phyloP scores from a whole-genome alignment of 2,329 filamentous ascomycete species.

The Fusarium drepaniforme region DNA sequence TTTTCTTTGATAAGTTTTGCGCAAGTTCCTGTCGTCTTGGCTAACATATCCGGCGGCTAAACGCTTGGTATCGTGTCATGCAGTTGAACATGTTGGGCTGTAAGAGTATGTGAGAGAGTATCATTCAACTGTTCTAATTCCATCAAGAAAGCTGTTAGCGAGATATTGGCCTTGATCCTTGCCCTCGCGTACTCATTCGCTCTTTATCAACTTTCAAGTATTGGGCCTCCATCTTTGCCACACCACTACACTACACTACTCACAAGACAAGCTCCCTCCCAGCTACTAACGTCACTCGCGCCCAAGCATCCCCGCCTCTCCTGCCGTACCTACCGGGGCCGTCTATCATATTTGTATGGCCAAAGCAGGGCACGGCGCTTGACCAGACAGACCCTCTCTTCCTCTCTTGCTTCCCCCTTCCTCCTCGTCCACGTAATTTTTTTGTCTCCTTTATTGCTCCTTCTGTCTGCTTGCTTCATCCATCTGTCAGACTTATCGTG shows the following conservation, averaged over 20 bases:
- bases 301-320: neutral
- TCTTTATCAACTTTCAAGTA: neutral
- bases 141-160: neutral
- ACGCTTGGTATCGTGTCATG: neutral
- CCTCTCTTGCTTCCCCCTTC: slow-evolving; percentile 1
- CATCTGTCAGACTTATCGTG: neutral
- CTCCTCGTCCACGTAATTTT: slow-evolving; percentile 2
- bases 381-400: slow-evolving; percentile 26
- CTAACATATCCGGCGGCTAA: slow-evolving; percentile 14
- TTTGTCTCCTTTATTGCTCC: slow-evolving; percentile 5
- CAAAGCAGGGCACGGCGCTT: slow-evolving; percentile 24
- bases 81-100: neutral
- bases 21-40: neutral
- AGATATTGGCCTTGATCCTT: neutral
- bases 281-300: slow-evolving; percentile 8
- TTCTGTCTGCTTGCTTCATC: slow-evolving; percentile 3
- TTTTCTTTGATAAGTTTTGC: neutral
- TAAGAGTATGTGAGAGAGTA: neutral
- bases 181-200: neutral
- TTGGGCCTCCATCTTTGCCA: neutral
- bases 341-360: slow-evolving; percentile 4
- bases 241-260: neutral
- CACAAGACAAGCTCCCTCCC: slow-evolving; percentile 20
- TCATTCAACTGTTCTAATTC: neutral
- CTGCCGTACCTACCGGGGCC: neutral